phyloP scores from a whole-genome alignment of 306 rosid species.

The Crataegus laevigata region DNA sequence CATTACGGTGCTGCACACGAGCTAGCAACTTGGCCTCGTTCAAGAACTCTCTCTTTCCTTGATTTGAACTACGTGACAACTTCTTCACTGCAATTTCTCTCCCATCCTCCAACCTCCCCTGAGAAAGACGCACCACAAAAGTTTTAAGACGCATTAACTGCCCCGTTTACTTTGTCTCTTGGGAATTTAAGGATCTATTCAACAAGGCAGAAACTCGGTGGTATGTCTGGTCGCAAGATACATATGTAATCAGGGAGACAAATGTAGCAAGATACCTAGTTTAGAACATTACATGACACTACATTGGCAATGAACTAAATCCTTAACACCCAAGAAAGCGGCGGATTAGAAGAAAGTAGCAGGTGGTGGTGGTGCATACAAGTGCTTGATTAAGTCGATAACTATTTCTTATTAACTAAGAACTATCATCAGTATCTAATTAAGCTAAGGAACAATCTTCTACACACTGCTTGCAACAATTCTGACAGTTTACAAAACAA shows the following conservation, averaged over 20 bases:
- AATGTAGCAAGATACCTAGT: not conserved
- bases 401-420: not conserved
- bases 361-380: not conserved
- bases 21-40: conserved; percentile 87
- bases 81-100: conserved; percentile 90
- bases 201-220: not conserved
- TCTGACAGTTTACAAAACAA: not conserved
- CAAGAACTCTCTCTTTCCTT: conserved; percentile 79
- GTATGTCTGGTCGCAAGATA: not conserved
- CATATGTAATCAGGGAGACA: not conserved
- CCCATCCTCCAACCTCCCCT: conserved; percentile 85
- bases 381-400: not conserved
- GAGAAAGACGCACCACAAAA: not conserved
- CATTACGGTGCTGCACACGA: conserved; percentile 90
- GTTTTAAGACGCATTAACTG: not conserved
- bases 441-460: not conserved
- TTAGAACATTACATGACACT: not conserved
- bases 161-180: not conserved
- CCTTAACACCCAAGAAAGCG: not conserved
- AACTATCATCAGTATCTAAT: not conserved
- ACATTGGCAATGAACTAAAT: not conserved
- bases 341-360: not conserved
- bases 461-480: not conserved
- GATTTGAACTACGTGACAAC: conserved; percentile 67
- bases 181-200: not conserved